Evolutionary conservation across 352 stramenopile genomes (phyloP).

Genomic region (Phytophthora capsici): DNA sequence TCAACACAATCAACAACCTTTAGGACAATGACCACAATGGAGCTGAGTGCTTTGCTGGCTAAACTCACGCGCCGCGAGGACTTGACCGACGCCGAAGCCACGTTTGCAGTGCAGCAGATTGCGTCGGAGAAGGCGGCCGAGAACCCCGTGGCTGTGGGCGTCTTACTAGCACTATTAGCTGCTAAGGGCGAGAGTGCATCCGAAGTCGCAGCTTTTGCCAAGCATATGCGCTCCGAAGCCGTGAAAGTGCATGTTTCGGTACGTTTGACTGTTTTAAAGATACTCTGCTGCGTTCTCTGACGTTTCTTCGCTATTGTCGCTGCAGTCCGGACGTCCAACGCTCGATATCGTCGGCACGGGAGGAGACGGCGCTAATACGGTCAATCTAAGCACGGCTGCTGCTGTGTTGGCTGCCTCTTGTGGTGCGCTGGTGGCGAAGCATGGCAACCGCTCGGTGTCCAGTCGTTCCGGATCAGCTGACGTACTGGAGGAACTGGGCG

Average conservation of each 20-base stretch:
- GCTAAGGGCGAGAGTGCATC: constrained; percentile 94
- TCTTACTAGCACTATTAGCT: constrained; percentile 94
- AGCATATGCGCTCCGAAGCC: constrained; percentile 95
- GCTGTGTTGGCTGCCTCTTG: constrained; percentile 95
- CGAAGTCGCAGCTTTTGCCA: constrained; percentile 97
- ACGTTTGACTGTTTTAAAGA: constrained; percentile 5
- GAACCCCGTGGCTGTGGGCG: constrained; percentile 84
- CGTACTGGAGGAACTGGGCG: constrained; percentile 96
- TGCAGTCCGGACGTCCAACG: constrained; percentile 72
- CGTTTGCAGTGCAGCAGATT: constrained; percentile 75
- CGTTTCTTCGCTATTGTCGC: constrained; percentile 10
- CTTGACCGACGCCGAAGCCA: constrained; percentile 70
- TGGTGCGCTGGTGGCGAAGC: constrained; percentile 95
- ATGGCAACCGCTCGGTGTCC: constrained; percentile 97
- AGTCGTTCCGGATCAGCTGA: constrained; percentile 95
- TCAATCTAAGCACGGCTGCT: constrained; percentile 98
- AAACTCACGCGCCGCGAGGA: constrained; percentile 80
- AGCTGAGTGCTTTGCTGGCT: constrained; percentile 76
- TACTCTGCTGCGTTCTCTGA: background rate
- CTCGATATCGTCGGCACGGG: constrained; percentile 99
- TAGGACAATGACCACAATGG: constrained; percentile 50
- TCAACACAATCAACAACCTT: background rate
- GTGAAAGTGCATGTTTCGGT: constrained; percentile 76
- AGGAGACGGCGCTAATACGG: constrained; percentile 97
- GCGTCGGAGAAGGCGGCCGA: constrained; percentile 62